Base-by-base conservation (phyloP, 2,329 filamentous ascomycete species). In the Phialophora chinensis region DNA sequence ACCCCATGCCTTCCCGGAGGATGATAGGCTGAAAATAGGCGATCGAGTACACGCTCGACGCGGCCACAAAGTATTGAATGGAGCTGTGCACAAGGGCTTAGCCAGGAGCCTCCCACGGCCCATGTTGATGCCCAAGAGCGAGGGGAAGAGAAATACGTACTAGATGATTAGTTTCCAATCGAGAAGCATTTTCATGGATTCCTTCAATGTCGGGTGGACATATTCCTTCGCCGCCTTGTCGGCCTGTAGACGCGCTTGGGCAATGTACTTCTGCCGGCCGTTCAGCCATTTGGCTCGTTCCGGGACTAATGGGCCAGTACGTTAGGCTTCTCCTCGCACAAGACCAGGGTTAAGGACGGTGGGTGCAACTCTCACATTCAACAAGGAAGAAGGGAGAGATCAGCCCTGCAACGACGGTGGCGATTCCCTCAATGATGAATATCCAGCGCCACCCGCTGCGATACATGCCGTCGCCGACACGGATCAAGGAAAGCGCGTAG, bases 21-120 rank as follows among this genome's bases (percentile, higher is more conserved):
- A 71, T 71, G 54, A 68, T 35, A 7, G 67, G 67, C 4, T 57
- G 29, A 47, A 70, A 68, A 47, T 65, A 72, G 12, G 62, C 59
- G 38, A 72, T 49, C 17, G 63, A 65, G 50, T 69, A 95, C 20
- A 54, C 52, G 8, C 23, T 23, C 29, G 58, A 54, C 3, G 63
- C 59, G 5, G 23, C 2, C 1, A 35, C 59, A 60, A 62, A 42
- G 49, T 84, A 38, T 53, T 52, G 44, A 2, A 50, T 33, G n/a
- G 49, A 52, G 49, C 49, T 52, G 49, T 52, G 49, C 20, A 27
- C 44, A 12, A 35, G n/a, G 25, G 33, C 14, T n/a, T 17, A 23
- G 8, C 20, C 12, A 47, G 27, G 3, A 17, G 20, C n/a, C n/a
- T 35, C 33, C 33, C 31, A 31, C 31, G 7, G 31, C 31, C 33